Base-by-base conservation (phyloP, 768 basidiomycete species). In the Leccinum variicolor region DNA sequence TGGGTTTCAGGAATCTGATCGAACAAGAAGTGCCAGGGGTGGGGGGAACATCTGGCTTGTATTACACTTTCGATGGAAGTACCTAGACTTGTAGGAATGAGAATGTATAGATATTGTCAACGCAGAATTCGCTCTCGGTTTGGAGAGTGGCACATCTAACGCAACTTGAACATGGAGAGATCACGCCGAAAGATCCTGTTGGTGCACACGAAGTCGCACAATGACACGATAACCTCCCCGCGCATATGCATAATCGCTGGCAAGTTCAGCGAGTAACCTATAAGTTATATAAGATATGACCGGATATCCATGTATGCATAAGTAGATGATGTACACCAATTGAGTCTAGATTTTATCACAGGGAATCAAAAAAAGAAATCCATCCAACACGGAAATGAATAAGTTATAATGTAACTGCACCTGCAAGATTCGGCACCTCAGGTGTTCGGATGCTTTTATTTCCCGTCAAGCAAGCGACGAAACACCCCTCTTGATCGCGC, bases 401-500 rank as follows among this genome's bases (percentile, higher is more conserved):
- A 43, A 43, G 19, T 43, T 43, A 19, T 19, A 21, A 21, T 43
- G 19, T 41, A 41, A 41, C 39, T 31, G 1, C 31, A 31, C 5
- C 25, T 41, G n/a, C 34, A 41, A 41, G n/a, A n/a, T 4, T 41
- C n/a, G 39, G 39, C 8, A n/a, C 7, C 17, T 39, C 36, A 39
- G 36, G 36, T 39, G 17, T 9, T 19, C 39, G 9, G 39, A 41
- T 9, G 39, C 9, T 15, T 25, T 9, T 19, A 34, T 10, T 9
- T 9, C 43, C 1, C 13, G 6, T 62, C 34, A 66, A 50, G 10
- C 6, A 50, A 23, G 10, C 10, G 25, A 15, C 17, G 66, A 65
- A 19, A 66, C 31, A 1, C 67, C 64, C 1, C 67, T 64, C 39
- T 25, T 45, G 25, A 59, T 46, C 23, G 45, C 53, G 6, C 62